phyloP scores from a whole-genome alignment of 106 monocot genomes.

The Agapanthus africanus region DNA sequence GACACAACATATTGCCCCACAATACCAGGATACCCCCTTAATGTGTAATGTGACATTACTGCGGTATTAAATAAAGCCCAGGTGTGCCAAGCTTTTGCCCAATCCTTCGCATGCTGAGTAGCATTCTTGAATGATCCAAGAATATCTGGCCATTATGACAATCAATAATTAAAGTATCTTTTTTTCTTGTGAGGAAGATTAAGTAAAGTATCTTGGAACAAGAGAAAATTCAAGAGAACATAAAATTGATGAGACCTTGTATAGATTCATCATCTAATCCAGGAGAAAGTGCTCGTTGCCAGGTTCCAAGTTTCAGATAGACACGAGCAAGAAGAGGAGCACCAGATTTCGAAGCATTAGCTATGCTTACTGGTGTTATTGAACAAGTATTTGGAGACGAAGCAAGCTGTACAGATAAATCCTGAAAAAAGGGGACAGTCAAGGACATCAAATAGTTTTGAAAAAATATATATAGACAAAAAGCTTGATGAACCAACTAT shows the following conservation, averaged over 20 bases:
- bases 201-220: not conserved
- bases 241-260: constrained; percentile 42
- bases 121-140: constrained; percentile 74
- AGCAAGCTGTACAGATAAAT: constrained; percentile 67
- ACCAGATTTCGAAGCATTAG: constrained; percentile 20
- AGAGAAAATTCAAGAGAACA: not conserved
- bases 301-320: constrained; percentile 90
- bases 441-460: not conserved
- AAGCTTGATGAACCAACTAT: not conserved
- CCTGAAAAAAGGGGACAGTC: constrained; percentile 30
- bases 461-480: not conserved
- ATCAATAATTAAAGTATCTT: not conserved
- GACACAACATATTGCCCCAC: constrained; percentile 87
- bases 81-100: constrained; percentile 96
- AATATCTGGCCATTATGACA: constrained; percentile 48
- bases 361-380: constrained; percentile 16
- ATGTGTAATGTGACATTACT: constrained; percentile 90
- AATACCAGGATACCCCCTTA: constrained; percentile 47
- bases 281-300: constrained; percentile 80
- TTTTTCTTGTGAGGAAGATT: too few species aligned
- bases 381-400: constrained; percentile 30
- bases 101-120: constrained; percentile 65
- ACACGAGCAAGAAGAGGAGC: constrained; percentile 89
- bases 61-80: constrained; percentile 99
- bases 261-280: constrained; percentile 87